phyloP scores from a whole-genome alignment of 208 protist species.

The Zelonia costaricensis region DNA sequence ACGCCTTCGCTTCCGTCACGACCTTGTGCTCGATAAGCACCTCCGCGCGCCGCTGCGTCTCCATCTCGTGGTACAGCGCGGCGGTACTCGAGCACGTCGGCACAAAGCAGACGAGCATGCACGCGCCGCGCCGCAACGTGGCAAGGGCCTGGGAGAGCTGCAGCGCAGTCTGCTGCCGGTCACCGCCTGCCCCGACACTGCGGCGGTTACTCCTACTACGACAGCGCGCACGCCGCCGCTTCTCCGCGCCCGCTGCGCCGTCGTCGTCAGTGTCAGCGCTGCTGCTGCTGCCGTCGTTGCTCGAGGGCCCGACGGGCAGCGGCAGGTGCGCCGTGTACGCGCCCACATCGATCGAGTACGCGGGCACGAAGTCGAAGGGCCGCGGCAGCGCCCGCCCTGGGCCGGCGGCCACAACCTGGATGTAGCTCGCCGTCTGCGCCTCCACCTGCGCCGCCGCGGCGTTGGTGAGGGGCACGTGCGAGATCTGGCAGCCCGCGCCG shows the following conservation, averaged over 20 bases:
- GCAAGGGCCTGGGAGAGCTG: constrained; percentile 49
- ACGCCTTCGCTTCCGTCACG: constrained; percentile 42
- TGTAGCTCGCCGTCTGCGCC: constrained; percentile 36
- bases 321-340: constrained; percentile 60
- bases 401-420: constrained; percentile 38
- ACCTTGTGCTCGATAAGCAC: constrained; percentile 37
- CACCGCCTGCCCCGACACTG: not conserved
- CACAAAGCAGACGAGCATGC: constrained; percentile 58
- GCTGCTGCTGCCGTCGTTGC: constrained; percentile 1
- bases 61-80: constrained; percentile 38
- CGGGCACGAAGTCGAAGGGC: constrained; percentile 45
- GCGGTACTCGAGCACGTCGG: constrained; percentile 39
- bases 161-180: constrained; percentile 27
- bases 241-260: not conserved
- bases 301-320: constrained; percentile 24
- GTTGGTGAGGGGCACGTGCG: constrained; percentile 55
- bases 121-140: constrained; percentile 37
- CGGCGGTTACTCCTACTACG: too few relatives aligned
- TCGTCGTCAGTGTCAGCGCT: constrained; percentile 4
- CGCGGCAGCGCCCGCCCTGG: constrained; percentile 25
- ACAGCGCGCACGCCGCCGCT: not conserved
- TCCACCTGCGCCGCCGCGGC: constrained; percentile 37
- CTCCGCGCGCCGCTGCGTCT: constrained; percentile 42
- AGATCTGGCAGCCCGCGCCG: constrained; percentile 54
- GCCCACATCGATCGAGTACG: constrained; percentile 52